Base-by-base conservation (phyloP, 2,329 filamentous ascomycete genomes). In the Pestalotiopsis sp. region DNA sequence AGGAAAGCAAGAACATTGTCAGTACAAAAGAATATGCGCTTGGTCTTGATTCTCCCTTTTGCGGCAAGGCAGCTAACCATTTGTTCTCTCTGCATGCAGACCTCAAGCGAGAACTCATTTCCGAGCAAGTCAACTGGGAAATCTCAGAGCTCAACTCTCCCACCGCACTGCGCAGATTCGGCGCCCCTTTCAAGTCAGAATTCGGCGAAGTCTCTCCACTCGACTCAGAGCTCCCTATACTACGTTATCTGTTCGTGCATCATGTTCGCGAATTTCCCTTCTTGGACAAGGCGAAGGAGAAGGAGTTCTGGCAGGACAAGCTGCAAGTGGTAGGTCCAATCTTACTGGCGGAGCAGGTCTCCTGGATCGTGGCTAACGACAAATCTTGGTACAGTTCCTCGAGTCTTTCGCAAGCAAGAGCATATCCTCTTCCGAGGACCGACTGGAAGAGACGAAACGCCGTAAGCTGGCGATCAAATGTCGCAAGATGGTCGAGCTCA, bases 261-360 rank as follows among this genome's bases (percentile, higher is more conserved):
- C 95, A 98, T 90, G 90, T 99, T 69, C 94, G 96, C 76, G 97
- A 98, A 76, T 99, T 99, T 76, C 96, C 96, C 1, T 99, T 99
- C 78, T 88, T 99, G 72, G 94, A 99, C 81, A 94, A 97, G 85
- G 96, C 96, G 25, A 92, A 90, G 77, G 96, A 99, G 87, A 97
- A 98, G 87, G 96, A 99, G 82, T 99, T 99, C 77, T 99, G 96
- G 96, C 96, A 99, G 83, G 94, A 98, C 79, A 98, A 97, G 80
- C 85, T 99, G 70, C 96, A 99, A 84, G 89, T 95, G 78, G 93
- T 97, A 82, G 74, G 92, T 90, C n/a, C 57, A 59, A 14, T 17
- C 5, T 3, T 14, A 12, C 12, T 11, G 25, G 4, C 9, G 11
- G 57, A 59, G 57, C 11, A 59, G 27, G 13, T n/a, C 57, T 63